Conservation (phyloP, 2,329 filamentous ascomycete species). For the Diplodia intermedia region DNA sequence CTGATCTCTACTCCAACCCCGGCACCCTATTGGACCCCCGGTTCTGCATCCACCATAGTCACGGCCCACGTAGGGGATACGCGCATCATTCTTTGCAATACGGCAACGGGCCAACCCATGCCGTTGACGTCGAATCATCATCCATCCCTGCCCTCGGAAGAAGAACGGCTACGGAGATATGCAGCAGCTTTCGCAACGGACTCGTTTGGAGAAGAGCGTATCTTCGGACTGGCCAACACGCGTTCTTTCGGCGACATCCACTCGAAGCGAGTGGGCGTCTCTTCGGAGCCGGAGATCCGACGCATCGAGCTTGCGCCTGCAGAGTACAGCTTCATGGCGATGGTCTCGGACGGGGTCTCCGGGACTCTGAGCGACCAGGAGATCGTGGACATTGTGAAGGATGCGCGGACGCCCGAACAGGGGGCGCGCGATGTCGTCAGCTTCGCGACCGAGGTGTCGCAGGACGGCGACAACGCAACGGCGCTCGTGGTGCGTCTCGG, state of each 20-base stretch:
- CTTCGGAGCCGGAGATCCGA: conserved; percentile 87
- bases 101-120: conserved; percentile 77
- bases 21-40: conserved; percentile 93
- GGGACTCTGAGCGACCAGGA: conserved; percentile 90
- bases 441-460: conserved; percentile 84
- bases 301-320: conserved; percentile 80
- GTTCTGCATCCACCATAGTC: conserved; percentile 80
- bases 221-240: conserved; percentile 90
- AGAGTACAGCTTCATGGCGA: conserved; percentile 86
- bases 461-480: conserved; percentile 68
- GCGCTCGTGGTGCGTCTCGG: conserved; percentile 68
- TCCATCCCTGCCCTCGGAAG: conserved; percentile 84
- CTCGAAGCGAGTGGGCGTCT: conserved; percentile 90
- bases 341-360: conserved; percentile 88
- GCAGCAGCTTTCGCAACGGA: conserved; percentile 89
- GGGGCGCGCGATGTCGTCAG: conserved; percentile 79
- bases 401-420: conserved; percentile 88
- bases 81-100: conserved; percentile 86
- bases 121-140: conserved; percentile 92
- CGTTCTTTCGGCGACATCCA: conserved; percentile 92
- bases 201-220: conserved; percentile 96
- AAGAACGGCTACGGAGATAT: conserved; percentile 81
- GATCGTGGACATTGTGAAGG: conserved; percentile 94
- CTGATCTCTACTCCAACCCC: conserved; percentile 92
- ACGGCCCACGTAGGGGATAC: conserved; percentile 95